A percentile compares a stretch with the other conserved stretches of the same genome.
These are phyloP conservation scores for Fagopyrum tataricum DNA, from an alignment of 148 eudicot species.

Conservation along the genomic window DNA sequence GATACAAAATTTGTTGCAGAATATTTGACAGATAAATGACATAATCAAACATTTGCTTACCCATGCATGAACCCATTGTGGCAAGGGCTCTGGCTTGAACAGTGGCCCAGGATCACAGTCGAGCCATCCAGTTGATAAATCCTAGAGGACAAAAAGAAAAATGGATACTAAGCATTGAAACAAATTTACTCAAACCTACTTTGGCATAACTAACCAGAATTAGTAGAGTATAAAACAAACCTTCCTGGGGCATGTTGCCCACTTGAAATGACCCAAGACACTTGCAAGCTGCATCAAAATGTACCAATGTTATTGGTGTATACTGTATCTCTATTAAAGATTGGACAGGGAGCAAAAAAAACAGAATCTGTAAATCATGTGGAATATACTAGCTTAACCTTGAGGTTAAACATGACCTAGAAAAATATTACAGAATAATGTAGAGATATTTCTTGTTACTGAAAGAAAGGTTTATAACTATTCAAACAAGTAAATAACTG, in stretches of 20 bases:
- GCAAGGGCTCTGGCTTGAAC: constrained; percentile 69
- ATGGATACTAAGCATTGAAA: neutral
- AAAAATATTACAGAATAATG: neutral
- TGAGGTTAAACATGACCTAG: neutral
- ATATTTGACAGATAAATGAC: neutral
- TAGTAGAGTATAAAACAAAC: constrained; percentile 21
- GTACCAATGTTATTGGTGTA: neutral
- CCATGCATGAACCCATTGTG: constrained; percentile 63
- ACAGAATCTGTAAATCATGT: neutral
- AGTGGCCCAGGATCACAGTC: constrained; percentile 87
- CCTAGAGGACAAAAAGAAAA: constrained; percentile 30
- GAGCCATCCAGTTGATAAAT: constrained; percentile 96
- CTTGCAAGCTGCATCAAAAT: constrained; percentile 68
- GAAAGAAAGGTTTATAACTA: neutral
- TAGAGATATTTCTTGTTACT: neutral
- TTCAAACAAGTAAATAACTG: constrained; percentile 17
- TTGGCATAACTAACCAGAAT: constrained; percentile 7
- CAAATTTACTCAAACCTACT: neutral
- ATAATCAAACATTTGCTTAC: constrained; percentile 29
- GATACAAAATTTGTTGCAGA: neutral
- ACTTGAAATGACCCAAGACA: constrained; percentile 74
- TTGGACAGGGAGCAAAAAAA: neutral
- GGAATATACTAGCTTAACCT: constrained; percentile 1
- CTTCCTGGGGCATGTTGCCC: constrained; percentile 97
- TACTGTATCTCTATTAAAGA: neutral